Evolutionary conservation across 192 early-diverging fungal species (phyloP).

Genomic region (Backusella tarrabulga): DNA sequence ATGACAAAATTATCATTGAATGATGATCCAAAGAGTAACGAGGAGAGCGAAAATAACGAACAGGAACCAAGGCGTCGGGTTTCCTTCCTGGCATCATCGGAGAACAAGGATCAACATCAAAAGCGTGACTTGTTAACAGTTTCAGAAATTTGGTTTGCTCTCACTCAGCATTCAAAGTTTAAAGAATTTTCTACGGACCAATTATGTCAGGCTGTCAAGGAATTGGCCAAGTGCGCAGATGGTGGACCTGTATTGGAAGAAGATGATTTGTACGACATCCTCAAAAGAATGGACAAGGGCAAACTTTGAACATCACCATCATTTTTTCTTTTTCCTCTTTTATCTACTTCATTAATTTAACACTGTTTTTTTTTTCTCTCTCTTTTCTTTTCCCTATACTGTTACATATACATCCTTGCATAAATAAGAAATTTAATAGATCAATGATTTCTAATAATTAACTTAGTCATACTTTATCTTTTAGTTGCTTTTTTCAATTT

Average conservation of each 20-base stretch:
- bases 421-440: not conserved
- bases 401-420: not conserved
- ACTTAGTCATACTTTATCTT: not conserved
- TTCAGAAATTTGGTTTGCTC: conserved; percentile 20
- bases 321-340: not conserved
- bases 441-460: not conserved
- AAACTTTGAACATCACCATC: not conserved
- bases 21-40: not conserved
- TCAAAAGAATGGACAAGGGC: conserved; percentile 20
- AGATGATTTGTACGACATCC: conserved; percentile 15
- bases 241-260: conserved; percentile 17
- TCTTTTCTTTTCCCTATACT: not conserved
- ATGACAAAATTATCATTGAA: not conserved
- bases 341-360: not conserved
- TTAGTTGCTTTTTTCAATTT: not conserved
- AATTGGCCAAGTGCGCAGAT: conserved; percentile 14
- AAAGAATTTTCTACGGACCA: conserved; percentile 3
- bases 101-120: not conserved
- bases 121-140: not conserved
- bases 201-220: conserved; percentile 16
- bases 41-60: not conserved
- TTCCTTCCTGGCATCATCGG: not conserved
- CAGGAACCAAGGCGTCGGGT: not conserved
- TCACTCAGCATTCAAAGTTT: conserved; percentile 10
- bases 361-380: not conserved